phyloP scores from a whole-genome alignment of 2,329 filamentous ascomycete species.

The Monosporascus ibericus region DNA sequence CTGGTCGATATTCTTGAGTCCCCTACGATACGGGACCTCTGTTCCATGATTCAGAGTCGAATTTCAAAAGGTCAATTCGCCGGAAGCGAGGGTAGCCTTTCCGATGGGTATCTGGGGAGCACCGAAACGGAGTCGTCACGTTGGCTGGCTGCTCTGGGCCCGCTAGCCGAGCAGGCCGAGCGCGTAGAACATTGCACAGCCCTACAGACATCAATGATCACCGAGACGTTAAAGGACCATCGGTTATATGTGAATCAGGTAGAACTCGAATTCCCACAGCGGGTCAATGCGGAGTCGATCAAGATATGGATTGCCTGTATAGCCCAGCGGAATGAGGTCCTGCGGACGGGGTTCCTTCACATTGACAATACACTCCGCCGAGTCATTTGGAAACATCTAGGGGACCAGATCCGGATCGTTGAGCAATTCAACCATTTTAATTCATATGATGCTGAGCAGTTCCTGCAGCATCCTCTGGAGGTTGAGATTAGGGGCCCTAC shows the following conservation, averaged over 20 bases:
- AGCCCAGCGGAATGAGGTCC: conserved; percentile 52
- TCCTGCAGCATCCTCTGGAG: conserved; percentile 51
- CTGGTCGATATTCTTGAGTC: conserved; percentile 58
- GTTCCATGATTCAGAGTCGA: conserved; percentile 4
- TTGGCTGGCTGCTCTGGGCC: conserved; percentile 4
- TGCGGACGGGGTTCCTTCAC: conserved; percentile 69
- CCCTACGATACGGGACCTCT: conserved; percentile 31
- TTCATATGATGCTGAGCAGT: conserved; percentile 30
- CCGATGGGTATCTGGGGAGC: neutral
- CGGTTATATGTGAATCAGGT: conserved; percentile 74
- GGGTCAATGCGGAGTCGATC: conserved; percentile 33
- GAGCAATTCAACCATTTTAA: conserved; percentile 34
- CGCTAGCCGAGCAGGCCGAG: conserved; percentile 25
- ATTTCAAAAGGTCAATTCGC: neutral
- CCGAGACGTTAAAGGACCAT: conserved; percentile 57
- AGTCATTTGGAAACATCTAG: conserved; percentile 54
- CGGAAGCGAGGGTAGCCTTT: neutral
- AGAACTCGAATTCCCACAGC: conserved; percentile 49
- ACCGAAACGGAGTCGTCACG: conserved; percentile 9
- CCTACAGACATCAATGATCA: conserved; percentile 74
- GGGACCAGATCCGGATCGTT: conserved; percentile 36
- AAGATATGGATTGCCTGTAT: conserved; percentile 43
- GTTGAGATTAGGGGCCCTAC: conserved; percentile 44
- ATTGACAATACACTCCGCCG: conserved; percentile 50
- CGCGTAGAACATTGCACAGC: conserved; percentile 59